These are phyloP conservation scores for Kokia cookei DNA, from an alignment of 441 rosid genomes.

Conservation along the genomic window DNA sequence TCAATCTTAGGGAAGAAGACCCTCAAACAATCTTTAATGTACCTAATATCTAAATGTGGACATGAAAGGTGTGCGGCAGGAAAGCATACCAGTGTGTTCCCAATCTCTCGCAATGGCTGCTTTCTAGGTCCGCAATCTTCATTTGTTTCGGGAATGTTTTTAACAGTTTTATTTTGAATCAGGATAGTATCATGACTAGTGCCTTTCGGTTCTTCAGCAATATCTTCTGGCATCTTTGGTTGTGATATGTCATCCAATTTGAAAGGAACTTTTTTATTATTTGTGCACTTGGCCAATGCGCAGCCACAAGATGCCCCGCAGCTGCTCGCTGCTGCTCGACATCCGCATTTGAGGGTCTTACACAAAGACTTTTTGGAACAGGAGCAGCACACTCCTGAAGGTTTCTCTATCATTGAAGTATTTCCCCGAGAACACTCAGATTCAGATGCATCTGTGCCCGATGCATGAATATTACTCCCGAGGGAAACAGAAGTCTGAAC, in stretches of 20 bases:
- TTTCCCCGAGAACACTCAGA: slow-evolving; percentile 51
- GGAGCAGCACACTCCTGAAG: slow-evolving; percentile 53
- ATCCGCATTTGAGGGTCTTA: slow-evolving; percentile 79
- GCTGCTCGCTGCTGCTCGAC: slow-evolving; percentile 29
- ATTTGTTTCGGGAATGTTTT: slow-evolving; percentile 19
- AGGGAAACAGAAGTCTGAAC: slow-evolving; percentile 34
- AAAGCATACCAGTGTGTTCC: slow-evolving; percentile 49
- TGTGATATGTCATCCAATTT: slow-evolving; percentile 29
- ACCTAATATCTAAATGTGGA: neutral
- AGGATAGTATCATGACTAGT: neutral
- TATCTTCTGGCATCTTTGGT: slow-evolving; percentile 8
- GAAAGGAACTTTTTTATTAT: slow-evolving; percentile 33
- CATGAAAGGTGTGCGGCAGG: neutral
- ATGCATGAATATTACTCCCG: slow-evolving; percentile 26
- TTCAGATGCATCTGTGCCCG: slow-evolving; percentile 78
- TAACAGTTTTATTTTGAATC: slow-evolving; percentile 10
- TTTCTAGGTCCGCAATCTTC: slow-evolving; percentile 31
- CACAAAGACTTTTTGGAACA: slow-evolving; percentile 64
- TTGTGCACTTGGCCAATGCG: slow-evolving; percentile 61
- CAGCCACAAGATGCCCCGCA: slow-evolving; percentile 77
- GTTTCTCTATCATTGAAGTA: slow-evolving; percentile 19
- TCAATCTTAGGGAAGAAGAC: neutral
- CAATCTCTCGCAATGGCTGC: slow-evolving; percentile 67
- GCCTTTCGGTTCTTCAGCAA: slow-evolving; percentile 19
- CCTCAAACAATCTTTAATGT: neutral